Evolutionary conservation across 495 filamentous ascomycete species (phyloP).

Genomic region (Penicillium alfredii): DNA sequence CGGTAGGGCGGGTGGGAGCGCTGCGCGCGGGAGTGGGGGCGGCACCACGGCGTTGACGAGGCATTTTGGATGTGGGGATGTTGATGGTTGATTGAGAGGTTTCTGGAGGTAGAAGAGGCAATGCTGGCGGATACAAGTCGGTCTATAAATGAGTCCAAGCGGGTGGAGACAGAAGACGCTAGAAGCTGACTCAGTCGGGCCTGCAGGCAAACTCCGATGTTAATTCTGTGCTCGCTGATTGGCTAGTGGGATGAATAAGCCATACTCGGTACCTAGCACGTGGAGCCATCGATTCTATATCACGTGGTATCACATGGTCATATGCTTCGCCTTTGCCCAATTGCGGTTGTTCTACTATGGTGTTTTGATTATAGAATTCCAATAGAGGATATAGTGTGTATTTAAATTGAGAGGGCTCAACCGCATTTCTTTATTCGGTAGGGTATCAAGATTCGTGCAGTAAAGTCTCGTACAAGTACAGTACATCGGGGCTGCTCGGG

Average conservation of each 20-base stretch:
- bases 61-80: conserved; percentile 57
- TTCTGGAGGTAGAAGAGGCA: conserved; percentile 12
- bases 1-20: conserved; percentile 62
- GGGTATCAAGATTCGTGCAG: conserved; percentile 13
- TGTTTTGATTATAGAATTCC: too few relatives aligned
- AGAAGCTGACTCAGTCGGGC: conserved; percentile 20
- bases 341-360: too few relatives aligned
- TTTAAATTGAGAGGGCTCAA: too few relatives aligned
- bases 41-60: conserved; percentile 69
- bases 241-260: conserved; percentile 2
- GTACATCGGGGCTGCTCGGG: conserved; percentile 5
- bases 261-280: too few relatives aligned
- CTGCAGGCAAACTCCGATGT: conserved; percentile 23
- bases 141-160: too few relatives aligned
- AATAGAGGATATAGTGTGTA: conserved; percentile 4
- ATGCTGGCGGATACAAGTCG: too few relatives aligned
- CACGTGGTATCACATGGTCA: conserved; percentile 11
- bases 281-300: too few relatives aligned
- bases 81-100: conserved; percentile 17
- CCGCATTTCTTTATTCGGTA: too few relatives aligned
- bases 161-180: conserved; percentile 24
- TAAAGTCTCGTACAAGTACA: conserved; percentile 5
- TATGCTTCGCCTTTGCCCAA: too few relatives aligned
- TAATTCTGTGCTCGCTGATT: conserved; percentile 16
- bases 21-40: conserved; percentile 49